Conservation (phyloP, 257 asterid species). For the Lycium barbarum region DNA sequence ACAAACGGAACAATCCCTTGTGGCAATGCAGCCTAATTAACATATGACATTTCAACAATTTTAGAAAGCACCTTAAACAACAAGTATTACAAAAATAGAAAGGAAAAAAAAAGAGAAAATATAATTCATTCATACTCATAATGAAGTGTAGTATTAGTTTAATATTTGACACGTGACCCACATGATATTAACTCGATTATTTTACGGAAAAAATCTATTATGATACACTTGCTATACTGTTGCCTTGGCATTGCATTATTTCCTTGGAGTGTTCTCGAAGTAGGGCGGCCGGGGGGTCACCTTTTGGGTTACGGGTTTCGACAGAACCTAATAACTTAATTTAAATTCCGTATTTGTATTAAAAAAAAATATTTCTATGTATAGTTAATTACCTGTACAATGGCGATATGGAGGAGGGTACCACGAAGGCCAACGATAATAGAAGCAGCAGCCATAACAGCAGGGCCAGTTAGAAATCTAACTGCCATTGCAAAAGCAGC, state of each 20-base stretch:
- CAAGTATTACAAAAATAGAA: background rate
- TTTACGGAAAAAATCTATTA: too few relatives aligned
- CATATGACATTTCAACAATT: slow-evolving; percentile 5
- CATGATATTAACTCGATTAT: too few relatives aligned
- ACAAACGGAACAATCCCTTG: slow-evolving; percentile 48
- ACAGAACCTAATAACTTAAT: too few relatives aligned
- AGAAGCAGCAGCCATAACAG: slow-evolving; percentile 42
- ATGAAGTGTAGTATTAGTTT: background rate
- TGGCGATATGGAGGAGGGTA: slow-evolving; percentile 39
- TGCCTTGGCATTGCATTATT: too few relatives aligned
- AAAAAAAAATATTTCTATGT: background rate
- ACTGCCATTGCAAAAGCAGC: slow-evolving; percentile 43
- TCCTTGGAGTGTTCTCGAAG: too few relatives aligned
- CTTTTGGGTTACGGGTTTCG: too few relatives aligned
- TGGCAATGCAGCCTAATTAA: slow-evolving; percentile 42
- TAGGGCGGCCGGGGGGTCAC: too few relatives aligned
- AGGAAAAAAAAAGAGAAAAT: background rate
- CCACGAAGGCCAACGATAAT: slow-evolving; percentile 38
- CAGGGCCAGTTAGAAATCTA: slow-evolving; percentile 40
- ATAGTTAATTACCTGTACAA: slow-evolving; percentile 33
- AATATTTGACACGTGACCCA: too few relatives aligned
- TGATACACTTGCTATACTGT: too few relatives aligned
- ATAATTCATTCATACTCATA: slow-evolving; percentile 1
- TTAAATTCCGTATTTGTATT: too few relatives aligned
- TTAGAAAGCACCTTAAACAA: background rate